These are phyloP conservation scores for Penicillium pancosmium DNA, from an alignment of 495 filamentous ascomycete species.

Conservation along the genomic window DNA sequence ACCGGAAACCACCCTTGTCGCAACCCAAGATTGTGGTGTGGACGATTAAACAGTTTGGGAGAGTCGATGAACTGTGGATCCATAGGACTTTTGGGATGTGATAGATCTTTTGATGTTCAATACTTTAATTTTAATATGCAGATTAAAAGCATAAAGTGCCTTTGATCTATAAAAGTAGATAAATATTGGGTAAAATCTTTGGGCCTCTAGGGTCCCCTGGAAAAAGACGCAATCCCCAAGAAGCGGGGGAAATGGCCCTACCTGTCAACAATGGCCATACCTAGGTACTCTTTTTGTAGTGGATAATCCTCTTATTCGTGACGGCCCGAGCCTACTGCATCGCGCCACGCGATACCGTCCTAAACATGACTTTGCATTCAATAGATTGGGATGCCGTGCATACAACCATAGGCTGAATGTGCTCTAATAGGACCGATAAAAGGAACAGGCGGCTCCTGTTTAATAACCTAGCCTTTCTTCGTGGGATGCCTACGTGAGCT, in stretches of 20 bases:
- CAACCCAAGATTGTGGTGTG: neutral
- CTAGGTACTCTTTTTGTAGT: neutral
- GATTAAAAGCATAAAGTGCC: neutral
- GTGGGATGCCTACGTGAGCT: too few relatives aligned
- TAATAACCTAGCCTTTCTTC: too few relatives aligned
- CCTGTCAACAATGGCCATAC: neutral
- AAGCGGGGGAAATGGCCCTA: neutral
- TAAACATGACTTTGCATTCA: neutral
- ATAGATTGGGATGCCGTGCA: neutral
- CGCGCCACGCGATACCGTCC: neutral
- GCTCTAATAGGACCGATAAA: neutral
- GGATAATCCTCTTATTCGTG: neutral
- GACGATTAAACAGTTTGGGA: neutral
- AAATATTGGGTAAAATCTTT: neutral
- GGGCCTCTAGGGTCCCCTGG: neutral
- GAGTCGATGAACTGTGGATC: neutral
- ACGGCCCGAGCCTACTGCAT: neutral
- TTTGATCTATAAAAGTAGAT: neutral
- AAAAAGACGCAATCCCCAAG: neutral
- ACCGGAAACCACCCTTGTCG: neutral
- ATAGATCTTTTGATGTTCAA: neutral
- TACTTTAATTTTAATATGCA: neutral
- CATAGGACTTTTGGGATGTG: neutral
- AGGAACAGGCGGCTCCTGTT: neutral
- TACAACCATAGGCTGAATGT: neutral